phyloP scores from a whole-genome alignment of 768 basidiomycete genomes.

The Mycena metata region DNA sequence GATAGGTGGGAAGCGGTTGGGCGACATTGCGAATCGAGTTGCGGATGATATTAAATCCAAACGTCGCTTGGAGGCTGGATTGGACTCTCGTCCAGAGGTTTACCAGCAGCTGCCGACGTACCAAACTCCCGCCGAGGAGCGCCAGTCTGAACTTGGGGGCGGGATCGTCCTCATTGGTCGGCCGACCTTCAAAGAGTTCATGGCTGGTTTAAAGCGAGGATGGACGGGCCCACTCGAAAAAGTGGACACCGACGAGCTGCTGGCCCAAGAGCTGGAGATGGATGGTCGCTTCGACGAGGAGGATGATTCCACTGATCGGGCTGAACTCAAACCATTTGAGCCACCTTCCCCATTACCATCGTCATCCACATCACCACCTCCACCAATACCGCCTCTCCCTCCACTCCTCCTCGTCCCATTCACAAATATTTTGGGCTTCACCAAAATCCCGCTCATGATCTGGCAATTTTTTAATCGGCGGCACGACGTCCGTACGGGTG shows the following conservation, averaged over 20 bases:
- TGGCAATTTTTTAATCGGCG: constrained; percentile 95
- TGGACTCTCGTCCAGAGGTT: constrained; percentile 65
- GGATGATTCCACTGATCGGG: constrained; percentile 24
- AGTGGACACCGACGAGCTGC: constrained; percentile 77
- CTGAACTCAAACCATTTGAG: constrained; percentile 6
- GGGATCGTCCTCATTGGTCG: constrained; percentile 90
- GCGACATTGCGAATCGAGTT: constrained; percentile 85
- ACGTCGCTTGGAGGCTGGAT: constrained; percentile 74
- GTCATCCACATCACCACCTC: constrained; percentile 16
- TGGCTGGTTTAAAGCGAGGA: constrained; percentile 87
- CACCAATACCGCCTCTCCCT: constrained; percentile 67
- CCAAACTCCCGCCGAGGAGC: constrained; percentile 64
- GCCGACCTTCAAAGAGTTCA: constrained; percentile 94
- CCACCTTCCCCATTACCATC: constrained; percentile 1
- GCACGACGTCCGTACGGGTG: constrained; percentile 81
- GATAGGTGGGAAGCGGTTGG: constrained; percentile 83
- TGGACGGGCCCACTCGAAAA: constrained; percentile 83
- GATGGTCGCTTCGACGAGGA: constrained; percentile 84
- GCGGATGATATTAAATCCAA: constrained; percentile 79
- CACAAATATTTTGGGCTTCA: constrained; percentile 82
- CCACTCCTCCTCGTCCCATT: constrained; percentile 85
- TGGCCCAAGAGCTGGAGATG: constrained; percentile 74
- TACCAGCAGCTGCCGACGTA: constrained; percentile 66
- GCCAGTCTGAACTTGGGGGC: constrained; percentile 77
- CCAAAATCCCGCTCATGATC: constrained; percentile 89